Conservation (phyloP, 2,329 filamentous ascomycete species). For the Trichoderma semiorbis region DNA sequence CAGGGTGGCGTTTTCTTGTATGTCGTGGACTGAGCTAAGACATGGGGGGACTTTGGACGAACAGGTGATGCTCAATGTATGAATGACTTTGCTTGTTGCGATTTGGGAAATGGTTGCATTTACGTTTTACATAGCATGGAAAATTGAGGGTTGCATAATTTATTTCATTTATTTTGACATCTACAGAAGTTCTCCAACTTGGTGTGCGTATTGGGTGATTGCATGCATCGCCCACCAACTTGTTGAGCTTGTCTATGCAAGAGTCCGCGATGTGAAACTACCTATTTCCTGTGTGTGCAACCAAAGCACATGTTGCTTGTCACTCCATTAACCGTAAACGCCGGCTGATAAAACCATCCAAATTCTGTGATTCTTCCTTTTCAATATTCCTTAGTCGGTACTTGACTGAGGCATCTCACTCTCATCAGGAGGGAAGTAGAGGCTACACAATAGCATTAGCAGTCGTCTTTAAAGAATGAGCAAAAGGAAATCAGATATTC, state of each 20-base stretch:
- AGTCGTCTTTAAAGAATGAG: neutral
- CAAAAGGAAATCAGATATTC: neutral
- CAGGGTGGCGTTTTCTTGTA: neutral
- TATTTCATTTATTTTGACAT: neutral
- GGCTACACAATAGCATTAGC: neutral
- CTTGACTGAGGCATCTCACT: neutral
- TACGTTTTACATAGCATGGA: neutral
- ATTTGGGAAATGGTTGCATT: neutral
- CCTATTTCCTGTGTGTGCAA: neutral
- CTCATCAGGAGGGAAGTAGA: slow-evolving; percentile 1
- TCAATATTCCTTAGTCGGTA: neutral
- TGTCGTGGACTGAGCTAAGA: slow-evolving; percentile 1
- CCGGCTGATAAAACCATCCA: neutral
- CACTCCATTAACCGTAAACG: neutral
- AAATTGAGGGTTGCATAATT: neutral
- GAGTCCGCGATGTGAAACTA: neutral
- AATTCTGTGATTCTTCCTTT: neutral
- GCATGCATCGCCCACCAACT: neutral
- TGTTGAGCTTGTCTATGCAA: neutral
- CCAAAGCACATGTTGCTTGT: neutral
- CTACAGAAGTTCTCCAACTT: neutral
- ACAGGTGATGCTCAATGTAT: neutral
- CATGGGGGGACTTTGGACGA: neutral
- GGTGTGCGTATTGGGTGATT: neutral
- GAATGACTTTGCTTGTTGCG: slow-evolving; percentile 3